Evolutionary conservation across 371 early-diverging fungal genomes (phyloP).

Genomic region (Saksenaea oblongispora): DNA sequence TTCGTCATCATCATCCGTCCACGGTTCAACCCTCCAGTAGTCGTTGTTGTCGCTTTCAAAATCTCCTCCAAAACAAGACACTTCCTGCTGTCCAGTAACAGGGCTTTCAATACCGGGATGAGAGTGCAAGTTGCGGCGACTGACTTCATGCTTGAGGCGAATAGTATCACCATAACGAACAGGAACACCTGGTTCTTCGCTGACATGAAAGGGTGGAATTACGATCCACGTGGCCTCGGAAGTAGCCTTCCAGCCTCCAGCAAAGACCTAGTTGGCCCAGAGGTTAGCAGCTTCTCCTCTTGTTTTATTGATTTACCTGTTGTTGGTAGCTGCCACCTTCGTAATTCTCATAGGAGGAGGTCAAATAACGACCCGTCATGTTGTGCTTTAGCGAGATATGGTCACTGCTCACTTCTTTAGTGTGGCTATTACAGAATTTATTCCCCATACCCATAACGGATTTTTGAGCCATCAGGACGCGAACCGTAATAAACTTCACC

Average conservation of each 20-base stretch:
- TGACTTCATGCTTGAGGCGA: constrained; percentile 56
- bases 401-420: constrained; percentile 15
- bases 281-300: neutral
- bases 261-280: constrained; percentile 32
- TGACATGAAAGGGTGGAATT: constrained; percentile 41
- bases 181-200: constrained; percentile 39
- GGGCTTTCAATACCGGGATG: constrained; percentile 55
- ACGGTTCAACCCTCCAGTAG: constrained; percentile 60
- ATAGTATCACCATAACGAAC: constrained; percentile 56
- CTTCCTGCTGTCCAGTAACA: constrained; percentile 62
- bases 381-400: constrained; percentile 58
- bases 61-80: constrained; percentile 56
- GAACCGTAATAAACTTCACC: constrained; percentile 3
- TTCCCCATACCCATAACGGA: neutral
- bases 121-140: constrained; percentile 57
- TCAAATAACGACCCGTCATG: constrained; percentile 57
- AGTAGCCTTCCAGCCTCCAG: constrained; percentile 41
- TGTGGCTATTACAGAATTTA: neutral
- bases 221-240: constrained; percentile 54
- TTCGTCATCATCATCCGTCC: constrained; percentile 43
- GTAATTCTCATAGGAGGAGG: constrained; percentile 34
- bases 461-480: neutral
- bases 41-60: constrained; percentile 58
- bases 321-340: constrained; percentile 57
- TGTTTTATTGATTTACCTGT: constrained; percentile 15